A percentile compares a stretch with the other conserved stretches of the same genome.
These are phyloP conservation scores for Lasiodiplodia theobromae DNA, from an alignment of 2,329 filamentous ascomycete genomes.

Conservation along the genomic window DNA sequence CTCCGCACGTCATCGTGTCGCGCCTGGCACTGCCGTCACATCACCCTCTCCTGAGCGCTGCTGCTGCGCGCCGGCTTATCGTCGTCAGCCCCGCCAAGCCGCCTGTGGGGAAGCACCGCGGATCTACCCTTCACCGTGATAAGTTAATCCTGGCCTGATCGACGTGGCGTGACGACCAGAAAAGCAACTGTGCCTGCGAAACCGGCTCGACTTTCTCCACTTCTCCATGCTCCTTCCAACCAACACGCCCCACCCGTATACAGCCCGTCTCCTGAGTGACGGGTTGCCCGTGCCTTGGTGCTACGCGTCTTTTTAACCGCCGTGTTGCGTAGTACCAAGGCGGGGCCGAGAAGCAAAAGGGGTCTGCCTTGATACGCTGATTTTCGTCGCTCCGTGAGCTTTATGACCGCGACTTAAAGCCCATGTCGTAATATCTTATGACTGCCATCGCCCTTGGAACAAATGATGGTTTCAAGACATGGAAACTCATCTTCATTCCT, in stretches of 20 bases:
- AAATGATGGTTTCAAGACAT: background rate
- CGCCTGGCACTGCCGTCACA: conserved; percentile 5
- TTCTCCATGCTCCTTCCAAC: conserved; percentile 20
- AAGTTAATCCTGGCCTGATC: conserved; percentile 16
- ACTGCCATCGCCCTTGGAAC: background rate
- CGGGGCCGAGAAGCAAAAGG: background rate
- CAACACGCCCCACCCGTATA: background rate
- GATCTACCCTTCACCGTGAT: conserved; percentile 27
- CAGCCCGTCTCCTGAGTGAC: conserved; percentile 10
- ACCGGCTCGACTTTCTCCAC: conserved; percentile 22
- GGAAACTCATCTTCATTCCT: background rate
- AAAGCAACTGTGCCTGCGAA: conserved; percentile 21
- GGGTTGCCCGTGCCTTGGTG: conserved; percentile 1
- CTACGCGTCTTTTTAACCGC: background rate
- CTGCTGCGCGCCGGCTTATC: background rate
- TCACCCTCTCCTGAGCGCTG: conserved; percentile 26
- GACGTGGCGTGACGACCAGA: conserved; percentile 18
- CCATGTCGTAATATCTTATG: background rate
- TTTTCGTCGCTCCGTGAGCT: background rate
- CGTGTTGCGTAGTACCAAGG: conserved; percentile 1
- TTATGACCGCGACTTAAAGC: background rate
- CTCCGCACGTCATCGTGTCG: conserved; percentile 17
- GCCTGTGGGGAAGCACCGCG: conserved; percentile 18
- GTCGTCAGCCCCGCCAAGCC: background rate
- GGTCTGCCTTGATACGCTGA: background rate